A percentile compares a stretch with the other conserved stretches of the same genome.
These are phyloP conservation scores for Phytopythium ostracodes DNA, from an alignment of 352 stramenopile species.

Conservation along the genomic window DNA sequence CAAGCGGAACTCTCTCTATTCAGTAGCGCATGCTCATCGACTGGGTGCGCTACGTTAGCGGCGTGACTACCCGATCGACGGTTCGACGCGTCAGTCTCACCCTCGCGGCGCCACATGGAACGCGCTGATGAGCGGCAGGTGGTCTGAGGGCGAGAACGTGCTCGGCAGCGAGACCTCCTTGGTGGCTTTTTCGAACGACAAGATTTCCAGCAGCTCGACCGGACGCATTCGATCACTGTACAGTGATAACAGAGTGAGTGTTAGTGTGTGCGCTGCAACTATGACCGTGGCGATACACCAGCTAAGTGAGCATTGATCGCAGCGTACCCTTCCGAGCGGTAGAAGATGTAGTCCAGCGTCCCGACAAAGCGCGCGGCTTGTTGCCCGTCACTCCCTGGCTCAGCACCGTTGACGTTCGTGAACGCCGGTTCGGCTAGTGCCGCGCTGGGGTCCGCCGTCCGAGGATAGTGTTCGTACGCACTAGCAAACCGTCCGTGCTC, in stretches of 20 bases:
- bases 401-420: constrained; percentile 70
- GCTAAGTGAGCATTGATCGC: too few species aligned
- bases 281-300: too few species aligned
- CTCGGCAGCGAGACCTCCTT: constrained; percentile 62
- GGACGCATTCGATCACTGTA: constrained; percentile 25
- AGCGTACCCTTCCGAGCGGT: constrained; percentile 42
- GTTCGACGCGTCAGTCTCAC: not conserved
- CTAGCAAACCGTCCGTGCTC: constrained; percentile 34
- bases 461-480: constrained; percentile 49
- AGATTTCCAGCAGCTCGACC: constrained; percentile 63
- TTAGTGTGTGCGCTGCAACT: constrained; percentile 1
- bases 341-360: constrained; percentile 85
- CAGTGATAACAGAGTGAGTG: not conserved
- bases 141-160: constrained; percentile 64
- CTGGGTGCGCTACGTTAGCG: not conserved
- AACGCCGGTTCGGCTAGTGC: constrained; percentile 49
- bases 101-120: constrained; percentile 26
- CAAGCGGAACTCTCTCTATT: not conserved
- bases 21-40: not conserved
- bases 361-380: constrained; percentile 62
- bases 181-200: constrained; percentile 55
- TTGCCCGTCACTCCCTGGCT: constrained; percentile 21
- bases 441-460: constrained; percentile 3
- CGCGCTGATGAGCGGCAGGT: constrained; percentile 67
- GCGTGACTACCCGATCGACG: not conserved